Conservation (phyloP, 2,329 filamentous ascomycete species). For the Ceratocystis albifundus region DNA sequence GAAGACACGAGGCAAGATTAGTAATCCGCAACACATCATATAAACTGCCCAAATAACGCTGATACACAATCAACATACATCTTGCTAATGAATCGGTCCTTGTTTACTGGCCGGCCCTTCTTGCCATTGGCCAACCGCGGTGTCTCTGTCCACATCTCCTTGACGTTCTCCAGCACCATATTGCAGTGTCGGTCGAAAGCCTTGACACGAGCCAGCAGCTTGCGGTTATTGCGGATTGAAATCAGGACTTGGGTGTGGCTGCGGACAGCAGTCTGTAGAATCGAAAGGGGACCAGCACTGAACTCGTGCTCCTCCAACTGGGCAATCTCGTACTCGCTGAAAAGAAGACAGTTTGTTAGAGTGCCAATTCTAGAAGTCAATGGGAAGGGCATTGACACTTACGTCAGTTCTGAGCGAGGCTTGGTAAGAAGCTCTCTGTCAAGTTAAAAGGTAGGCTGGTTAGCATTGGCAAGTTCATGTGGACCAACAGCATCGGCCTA, state of each 20-base stretch:
- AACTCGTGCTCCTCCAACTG: conserved; percentile 52
- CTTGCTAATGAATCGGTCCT: conserved; percentile 96
- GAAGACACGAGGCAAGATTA: conserved; percentile 10
- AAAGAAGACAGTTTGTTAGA: conserved; percentile 17
- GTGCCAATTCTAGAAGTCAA: not conserved
- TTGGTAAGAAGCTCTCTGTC: conserved; percentile 76
- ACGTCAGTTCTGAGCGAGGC: conserved; percentile 85
- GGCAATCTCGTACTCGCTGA: conserved; percentile 79
- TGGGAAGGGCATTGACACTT: conserved; percentile 33
- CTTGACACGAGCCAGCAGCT: conserved; percentile 92
- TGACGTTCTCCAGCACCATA: conserved; percentile 91
- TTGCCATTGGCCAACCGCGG: conserved; percentile 72
- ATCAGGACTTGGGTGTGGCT: conserved; percentile 93
- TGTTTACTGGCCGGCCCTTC: conserved; percentile 84
- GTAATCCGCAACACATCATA: not conserved
- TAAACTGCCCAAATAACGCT: not conserved
- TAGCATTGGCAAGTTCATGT: not conserved
- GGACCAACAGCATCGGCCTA: not conserved
- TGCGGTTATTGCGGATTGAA: conserved; percentile 95
- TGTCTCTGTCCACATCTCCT: conserved; percentile 98
- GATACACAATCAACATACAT: conserved; percentile 49
- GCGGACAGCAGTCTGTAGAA: conserved; percentile 92
- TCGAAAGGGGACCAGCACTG: conserved; percentile 53
- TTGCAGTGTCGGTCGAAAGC: conserved; percentile 98
- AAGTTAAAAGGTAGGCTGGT: not conserved